Conservation (phyloP, 1,284 basidiomycete species). For the Cutaneotrichosporon sp. region DNA sequence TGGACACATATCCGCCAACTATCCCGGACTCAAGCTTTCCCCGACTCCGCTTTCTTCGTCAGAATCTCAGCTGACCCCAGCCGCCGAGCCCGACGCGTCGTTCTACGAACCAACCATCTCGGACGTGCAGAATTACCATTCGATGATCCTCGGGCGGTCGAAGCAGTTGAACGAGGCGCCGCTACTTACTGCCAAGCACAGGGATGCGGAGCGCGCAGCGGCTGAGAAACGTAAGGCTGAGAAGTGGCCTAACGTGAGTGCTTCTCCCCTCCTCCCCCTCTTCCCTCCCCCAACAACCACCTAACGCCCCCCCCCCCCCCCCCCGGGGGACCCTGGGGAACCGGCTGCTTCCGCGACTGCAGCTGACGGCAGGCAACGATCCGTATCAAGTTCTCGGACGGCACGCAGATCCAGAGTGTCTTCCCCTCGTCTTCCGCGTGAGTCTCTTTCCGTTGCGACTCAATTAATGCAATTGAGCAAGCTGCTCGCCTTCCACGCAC, state of each 20-base stretch:
- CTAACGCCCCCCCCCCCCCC: neutral
- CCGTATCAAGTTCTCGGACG: conserved; percentile 49
- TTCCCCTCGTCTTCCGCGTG: conserved; percentile 48
- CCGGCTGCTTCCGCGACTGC: neutral
- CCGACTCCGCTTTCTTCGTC: neutral
- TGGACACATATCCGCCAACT: neutral
- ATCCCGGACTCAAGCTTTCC: neutral
- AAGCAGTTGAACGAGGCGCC: conserved; percentile 47
- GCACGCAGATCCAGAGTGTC: conserved; percentile 47
- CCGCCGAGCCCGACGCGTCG: conserved; percentile 26
- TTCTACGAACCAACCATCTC: conserved; percentile 48
- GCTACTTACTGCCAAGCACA: conserved; percentile 41
- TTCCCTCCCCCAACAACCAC: neutral
- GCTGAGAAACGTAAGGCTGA: conserved; percentile 42
- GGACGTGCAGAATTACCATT: conserved; percentile 46
- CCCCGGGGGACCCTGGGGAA: neutral
- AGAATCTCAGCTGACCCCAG: conserved; percentile 1
- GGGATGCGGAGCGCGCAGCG: conserved; percentile 42
- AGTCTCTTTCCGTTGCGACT: neutral
- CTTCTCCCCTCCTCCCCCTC: no score
- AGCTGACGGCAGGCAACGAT: conserved; percentile 43
- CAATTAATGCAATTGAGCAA: no score
- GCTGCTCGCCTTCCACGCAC: no score
- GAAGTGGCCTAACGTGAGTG: conserved; percentile 49
- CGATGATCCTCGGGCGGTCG: conserved; percentile 35